These are phyloP conservation scores for Naganishia vaughanmartiniae DNA, from an alignment of 768 basidiomycete species.

Conservation along the genomic window DNA sequence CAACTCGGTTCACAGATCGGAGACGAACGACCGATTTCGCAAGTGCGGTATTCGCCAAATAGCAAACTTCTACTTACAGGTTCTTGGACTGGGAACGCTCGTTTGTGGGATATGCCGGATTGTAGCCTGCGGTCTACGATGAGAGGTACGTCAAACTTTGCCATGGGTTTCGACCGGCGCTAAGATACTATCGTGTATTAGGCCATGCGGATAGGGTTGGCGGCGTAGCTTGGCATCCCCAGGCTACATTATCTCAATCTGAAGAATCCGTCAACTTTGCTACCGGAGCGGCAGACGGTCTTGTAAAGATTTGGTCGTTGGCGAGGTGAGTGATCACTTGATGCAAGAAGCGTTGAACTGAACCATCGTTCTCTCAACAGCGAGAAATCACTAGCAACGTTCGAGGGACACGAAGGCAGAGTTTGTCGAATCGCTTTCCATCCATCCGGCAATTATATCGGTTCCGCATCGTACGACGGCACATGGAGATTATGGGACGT, in stretches of 20 bases:
- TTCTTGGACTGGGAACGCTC: conserved; percentile 93
- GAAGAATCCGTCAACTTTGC: conserved; percentile 73
- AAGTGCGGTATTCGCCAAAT: conserved; percentile 92
- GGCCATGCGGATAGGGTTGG: conserved; percentile 81
- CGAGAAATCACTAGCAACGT: conserved; percentile 76
- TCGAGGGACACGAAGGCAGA: conserved; percentile 85
- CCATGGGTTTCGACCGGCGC: too few species aligned
- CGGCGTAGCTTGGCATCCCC: conserved; percentile 96
- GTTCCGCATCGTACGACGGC: conserved; percentile 92
- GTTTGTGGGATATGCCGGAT: conserved; percentile 90
- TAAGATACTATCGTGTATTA: background rate
- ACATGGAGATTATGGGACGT: conserved; percentile 98
- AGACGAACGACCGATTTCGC: conserved; percentile 88
- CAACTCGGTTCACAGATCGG: conserved; percentile 98
- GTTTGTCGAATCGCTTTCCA: conserved; percentile 95
- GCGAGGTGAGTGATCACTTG: conserved; percentile 60
- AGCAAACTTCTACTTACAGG: conserved; percentile 83
- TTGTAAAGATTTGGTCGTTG: conserved; percentile 83
- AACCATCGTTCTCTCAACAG: conserved; percentile 53
- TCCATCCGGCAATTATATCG: conserved; percentile 88
- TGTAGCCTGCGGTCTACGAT: conserved; percentile 75
- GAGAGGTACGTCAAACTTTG: conserved; percentile 58
- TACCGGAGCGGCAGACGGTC: conserved; percentile 84
- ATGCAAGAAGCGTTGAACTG: background rate
- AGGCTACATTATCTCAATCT: conserved; percentile 71